These are phyloP conservation scores for Lasiodiplodia sp. DNA, from an alignment of 2,329 filamentous ascomycete species.

Conservation along the genomic window DNA sequence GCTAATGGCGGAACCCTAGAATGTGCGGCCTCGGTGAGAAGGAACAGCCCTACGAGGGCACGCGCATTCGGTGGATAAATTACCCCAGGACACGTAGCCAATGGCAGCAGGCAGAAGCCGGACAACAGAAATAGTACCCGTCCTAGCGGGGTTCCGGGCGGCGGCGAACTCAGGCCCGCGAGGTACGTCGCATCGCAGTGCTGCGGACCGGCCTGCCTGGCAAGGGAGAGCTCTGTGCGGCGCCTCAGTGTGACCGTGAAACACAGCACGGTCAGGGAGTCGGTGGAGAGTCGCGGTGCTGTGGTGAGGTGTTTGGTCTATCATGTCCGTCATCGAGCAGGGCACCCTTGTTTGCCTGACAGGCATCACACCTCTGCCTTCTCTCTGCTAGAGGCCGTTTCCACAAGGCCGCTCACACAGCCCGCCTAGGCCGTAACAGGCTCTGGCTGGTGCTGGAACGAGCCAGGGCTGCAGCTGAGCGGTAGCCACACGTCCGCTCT, in stretches of 20 bases:
- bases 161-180: neutral
- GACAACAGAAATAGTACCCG: neutral
- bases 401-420: neutral
- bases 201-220: neutral
- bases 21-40: neutral
- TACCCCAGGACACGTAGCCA: slow-evolving; percentile 12
- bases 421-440: neutral
- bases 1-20: neutral
- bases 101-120: neutral
- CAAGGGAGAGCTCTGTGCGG: neutral
- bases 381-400: neutral
- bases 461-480: slow-evolving; percentile 18
- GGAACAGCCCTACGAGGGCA: slow-evolving; percentile 17
- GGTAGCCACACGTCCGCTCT: slow-evolving; percentile 1
- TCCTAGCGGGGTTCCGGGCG: slow-evolving; percentile 14
- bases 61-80: neutral
- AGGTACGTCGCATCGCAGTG: neutral
- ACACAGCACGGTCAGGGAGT: slow-evolving; percentile 1
- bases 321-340: slow-evolving; percentile 7
- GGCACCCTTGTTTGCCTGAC: slow-evolving; percentile 9
- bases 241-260: slow-evolving; percentile 4
- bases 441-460: slow-evolving; percentile 20
- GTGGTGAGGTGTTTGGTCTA: neutral
- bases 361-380: slow-evolving; percentile 14
- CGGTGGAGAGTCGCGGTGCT: neutral